A percentile compares a stretch with the other conserved stretches of the same genome.
Evolutionary conservation across 2,329 filamentous ascomycete species (phyloP).

Genomic region (Fonsecaea erecta): DNA sequence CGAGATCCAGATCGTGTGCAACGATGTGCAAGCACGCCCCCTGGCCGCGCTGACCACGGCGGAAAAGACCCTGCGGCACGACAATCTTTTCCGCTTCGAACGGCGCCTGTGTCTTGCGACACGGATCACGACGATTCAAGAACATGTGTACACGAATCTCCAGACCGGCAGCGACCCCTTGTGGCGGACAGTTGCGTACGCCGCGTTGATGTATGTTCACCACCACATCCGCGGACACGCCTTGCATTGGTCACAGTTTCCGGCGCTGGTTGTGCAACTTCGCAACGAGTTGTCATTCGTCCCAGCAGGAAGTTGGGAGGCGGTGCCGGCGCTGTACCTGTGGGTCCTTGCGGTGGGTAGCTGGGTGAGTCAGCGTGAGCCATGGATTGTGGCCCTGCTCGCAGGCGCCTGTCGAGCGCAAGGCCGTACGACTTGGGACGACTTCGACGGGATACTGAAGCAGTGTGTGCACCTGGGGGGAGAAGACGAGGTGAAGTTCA

Average conservation of each 20-base stretch:
- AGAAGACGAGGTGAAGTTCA: constrained; percentile 11
- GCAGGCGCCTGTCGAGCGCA: constrained; percentile 13
- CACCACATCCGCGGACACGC: constrained; percentile 21
- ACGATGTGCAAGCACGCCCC: constrained; percentile 16
- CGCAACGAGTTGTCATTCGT: constrained; percentile 8
- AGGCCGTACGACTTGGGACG: constrained; percentile 4
- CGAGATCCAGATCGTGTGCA: constrained; percentile 22
- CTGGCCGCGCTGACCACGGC: constrained; percentile 1
- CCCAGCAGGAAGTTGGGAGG: background rate
- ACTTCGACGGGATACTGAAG: constrained; percentile 1
- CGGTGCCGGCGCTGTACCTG: constrained; percentile 14
- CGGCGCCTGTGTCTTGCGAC: constrained; percentile 19
- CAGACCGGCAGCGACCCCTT: background rate
- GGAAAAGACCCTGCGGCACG: constrained; percentile 18
- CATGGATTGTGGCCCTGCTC: constrained; percentile 9
- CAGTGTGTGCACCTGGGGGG: constrained; percentile 1
- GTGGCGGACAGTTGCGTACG: constrained; percentile 13
- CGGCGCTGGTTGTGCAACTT: constrained; percentile 12
- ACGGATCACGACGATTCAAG: constrained; percentile 4
- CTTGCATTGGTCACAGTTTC: constrained; percentile 7
- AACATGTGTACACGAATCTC: background rate
- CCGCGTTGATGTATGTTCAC: constrained; percentile 21
- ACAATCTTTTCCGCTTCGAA: constrained; percentile 17
- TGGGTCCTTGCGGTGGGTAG: constrained; percentile 17
- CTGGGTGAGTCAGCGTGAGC: constrained; percentile 16